These are phyloP conservation scores for Candida endomychidarum DNA, from an alignment of 805 yeast species.

Conservation along the genomic window DNA sequence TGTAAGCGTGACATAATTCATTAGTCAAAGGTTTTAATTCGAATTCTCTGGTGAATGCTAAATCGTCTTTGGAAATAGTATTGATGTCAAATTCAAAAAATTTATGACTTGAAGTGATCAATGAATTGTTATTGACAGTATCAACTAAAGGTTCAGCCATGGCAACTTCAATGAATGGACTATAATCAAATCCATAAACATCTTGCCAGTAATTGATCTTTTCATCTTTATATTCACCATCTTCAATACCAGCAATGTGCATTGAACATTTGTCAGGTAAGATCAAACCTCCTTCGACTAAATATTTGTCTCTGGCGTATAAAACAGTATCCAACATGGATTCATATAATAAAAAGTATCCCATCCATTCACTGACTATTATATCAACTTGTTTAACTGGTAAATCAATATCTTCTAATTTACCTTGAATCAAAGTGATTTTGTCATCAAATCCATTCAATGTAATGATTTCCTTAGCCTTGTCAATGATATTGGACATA, in stretches of 20 bases:
- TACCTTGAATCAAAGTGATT: slow-evolving; percentile 87
- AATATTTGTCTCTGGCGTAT: slow-evolving; percentile 88
- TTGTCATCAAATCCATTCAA: slow-evolving; percentile 83
- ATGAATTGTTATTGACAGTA: slow-evolving; percentile 72
- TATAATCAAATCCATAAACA: slow-evolving; percentile 94
- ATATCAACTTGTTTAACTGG: slow-evolving; percentile 92
- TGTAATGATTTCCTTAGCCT: slow-evolving; percentile 87
- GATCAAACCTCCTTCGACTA: slow-evolving; percentile 80
- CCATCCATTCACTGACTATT: slow-evolving; percentile 99
- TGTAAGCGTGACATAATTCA: slow-evolving; percentile 83
- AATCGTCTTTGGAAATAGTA: slow-evolving; percentile 79
- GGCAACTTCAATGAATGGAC: slow-evolving; percentile 84
- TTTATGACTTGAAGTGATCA: slow-evolving; percentile 72
- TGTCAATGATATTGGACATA: slow-evolving; percentile 92
- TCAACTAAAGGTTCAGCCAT: slow-evolving; percentile 95
- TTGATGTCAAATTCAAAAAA: slow-evolving; percentile 84
- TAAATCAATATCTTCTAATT: slow-evolving; percentile 85
- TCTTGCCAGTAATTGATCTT: slow-evolving; percentile 94
- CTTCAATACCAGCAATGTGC: slow-evolving; percentile 90
- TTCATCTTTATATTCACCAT: slow-evolving; percentile 86
- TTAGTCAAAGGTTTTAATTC: slow-evolving; percentile 69
- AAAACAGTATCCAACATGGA: slow-evolving; percentile 97
- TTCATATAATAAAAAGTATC: slow-evolving; percentile 92
- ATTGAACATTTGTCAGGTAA: slow-evolving; percentile 93
- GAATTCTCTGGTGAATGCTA: slow-evolving; percentile 74